Evolutionary conservation across 148 eudicot genomes (phyloP), one percentile per base, ranked within the genome.

Genomic region (Fallopia convolvulus): DNA sequence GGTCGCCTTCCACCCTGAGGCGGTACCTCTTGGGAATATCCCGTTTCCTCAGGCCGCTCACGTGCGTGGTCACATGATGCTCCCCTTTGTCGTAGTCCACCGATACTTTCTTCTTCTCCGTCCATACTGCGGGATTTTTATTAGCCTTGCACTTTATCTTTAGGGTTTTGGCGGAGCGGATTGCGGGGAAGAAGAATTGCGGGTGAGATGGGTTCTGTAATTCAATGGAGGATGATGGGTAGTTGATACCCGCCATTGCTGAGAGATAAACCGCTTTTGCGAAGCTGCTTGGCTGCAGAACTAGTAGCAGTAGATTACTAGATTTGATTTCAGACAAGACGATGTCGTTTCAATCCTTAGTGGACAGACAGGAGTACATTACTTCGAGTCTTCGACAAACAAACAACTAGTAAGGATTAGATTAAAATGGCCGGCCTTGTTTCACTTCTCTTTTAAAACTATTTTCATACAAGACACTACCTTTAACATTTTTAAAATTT

Each of bases 41-140:
- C 8, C 78, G 76, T 76, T 92, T 89, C 61, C 89, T 83, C 61
- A 92, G 65, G 8, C 99, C 99, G 30, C 86, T 82, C 80, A 93
- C 81, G 46, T 82, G 82, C 72, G 81, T 76, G 7, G 74, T 80
- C 79, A 88, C 87, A 40, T 81, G 78, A 80, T 85, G 90, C 74
- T 79, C 81, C 21, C 94, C 94, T 58, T 82, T 88, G 81, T 90
- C 90, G 80, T 90, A 90, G 81, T 91, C 92, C 42, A 91, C 94
- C 17, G 61, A 60, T 3, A 77, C 95, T 72, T 75, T 83, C 84
- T 93, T 89, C 82, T 80, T 90, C 81, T 86, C 85, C 80, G 70
- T 81, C 86, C 90, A 92, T 55, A 81, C 83, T 44, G 81, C 90
- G 11, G 74, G 74, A 65, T 74, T 80, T 50, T 83, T 84, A 8